These are phyloP conservation scores for Yamadazyma kitorensis DNA, from an alignment of 805 yeast genomes.

Conservation along the genomic window DNA sequence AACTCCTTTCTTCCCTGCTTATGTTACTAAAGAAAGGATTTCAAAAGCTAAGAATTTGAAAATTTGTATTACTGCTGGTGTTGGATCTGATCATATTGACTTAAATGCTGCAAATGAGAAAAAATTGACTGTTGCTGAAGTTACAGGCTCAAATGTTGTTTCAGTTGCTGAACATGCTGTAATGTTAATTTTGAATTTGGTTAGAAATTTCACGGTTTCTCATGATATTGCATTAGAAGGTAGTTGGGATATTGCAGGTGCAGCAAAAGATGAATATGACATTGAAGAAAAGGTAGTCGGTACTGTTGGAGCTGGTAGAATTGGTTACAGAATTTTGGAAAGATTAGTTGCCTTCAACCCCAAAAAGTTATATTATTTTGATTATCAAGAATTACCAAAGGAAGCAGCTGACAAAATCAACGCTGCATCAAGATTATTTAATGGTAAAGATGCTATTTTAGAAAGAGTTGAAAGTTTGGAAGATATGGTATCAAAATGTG, in stretches of 20 bases:
- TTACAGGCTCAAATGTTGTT: conserved; percentile 77
- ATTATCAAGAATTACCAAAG: conserved; percentile 64
- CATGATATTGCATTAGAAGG: conserved; percentile 62
- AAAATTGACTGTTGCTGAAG: conserved; percentile 70
- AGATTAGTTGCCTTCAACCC: conserved; percentile 72
- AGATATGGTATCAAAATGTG: conserved; percentile 65
- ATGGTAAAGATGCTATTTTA: conserved; percentile 52
- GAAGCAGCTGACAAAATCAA: conserved; percentile 44
- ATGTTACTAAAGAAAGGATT: conserved; percentile 64
- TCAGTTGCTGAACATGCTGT: conserved; percentile 82
- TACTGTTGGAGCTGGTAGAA: conserved; percentile 82
- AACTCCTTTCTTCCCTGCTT: conserved; percentile 83
- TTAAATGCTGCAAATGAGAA: conserved; percentile 63
- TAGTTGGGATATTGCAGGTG: conserved; percentile 75
- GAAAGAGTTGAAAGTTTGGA: conserved; percentile 58
- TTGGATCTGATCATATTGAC: conserved; percentile 81
- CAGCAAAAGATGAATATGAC: conserved; percentile 71
- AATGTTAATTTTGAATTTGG: conserved; percentile 67
- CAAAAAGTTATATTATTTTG: conserved; percentile 69
- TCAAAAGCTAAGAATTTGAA: conserved; percentile 69
- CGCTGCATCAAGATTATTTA: conserved; percentile 32
- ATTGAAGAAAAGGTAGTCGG: conserved; percentile 73
- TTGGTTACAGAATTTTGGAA: conserved; percentile 73
- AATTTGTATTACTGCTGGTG: conserved; percentile 75
- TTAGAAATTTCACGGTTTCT: conserved; percentile 77